Base-by-base conservation (phyloP, 805 yeast species). In the Myxozyma sirexii region DNA sequence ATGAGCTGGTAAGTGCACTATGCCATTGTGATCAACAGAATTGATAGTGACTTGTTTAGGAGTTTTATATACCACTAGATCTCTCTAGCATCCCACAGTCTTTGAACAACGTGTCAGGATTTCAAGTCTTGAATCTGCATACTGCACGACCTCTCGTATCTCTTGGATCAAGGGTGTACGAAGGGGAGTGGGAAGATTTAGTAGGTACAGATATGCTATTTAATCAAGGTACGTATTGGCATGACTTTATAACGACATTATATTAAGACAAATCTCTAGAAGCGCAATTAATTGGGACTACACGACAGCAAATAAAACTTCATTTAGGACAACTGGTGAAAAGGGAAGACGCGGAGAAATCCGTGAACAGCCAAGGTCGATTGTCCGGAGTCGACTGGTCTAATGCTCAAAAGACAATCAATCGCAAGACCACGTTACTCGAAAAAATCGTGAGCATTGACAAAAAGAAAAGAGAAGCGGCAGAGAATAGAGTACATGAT, bases 151-250 rank as follows among this genome's bases (percentile, higher is more conserved):
- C 66, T 7, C 53, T 62, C 24, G 35, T 62, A 1, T 50, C 66
- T 3, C 29, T 62, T 6, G 66, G 66, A 17, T 31, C 65, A 13
- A 37, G 51, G 15, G 61, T 60, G 4, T 62, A 62, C 37, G 66
- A 57, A 44, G 66, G 64, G n/a, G 54, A 41, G 35, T 62, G 66
- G 66, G 59, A 62, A 24, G 54, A 56, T 39, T 26, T 56, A 17
- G 47, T 60, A 4, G 66, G 66, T 15, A 62, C 66, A 5, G 43
- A 62, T 38, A 62, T 62, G 66, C 47, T 54, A 15, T 62, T 62
- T 26, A 39, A 33, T 17, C 56, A 56, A 42, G 62, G 64, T 60
- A 46, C n/a, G 38, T 23, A 2, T 10, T 35, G 1, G 3, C 31
- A 5, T n/a, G 37, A 33, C 17, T n/a, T 13, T 27, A 24, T n/a